Percentiles rank a stretch among this genome's conserved stretches.
Evolutionary conservation across 2,329 filamentous ascomycete species (phyloP).

Genomic region (Cryphonectria parasitica): DNA sequence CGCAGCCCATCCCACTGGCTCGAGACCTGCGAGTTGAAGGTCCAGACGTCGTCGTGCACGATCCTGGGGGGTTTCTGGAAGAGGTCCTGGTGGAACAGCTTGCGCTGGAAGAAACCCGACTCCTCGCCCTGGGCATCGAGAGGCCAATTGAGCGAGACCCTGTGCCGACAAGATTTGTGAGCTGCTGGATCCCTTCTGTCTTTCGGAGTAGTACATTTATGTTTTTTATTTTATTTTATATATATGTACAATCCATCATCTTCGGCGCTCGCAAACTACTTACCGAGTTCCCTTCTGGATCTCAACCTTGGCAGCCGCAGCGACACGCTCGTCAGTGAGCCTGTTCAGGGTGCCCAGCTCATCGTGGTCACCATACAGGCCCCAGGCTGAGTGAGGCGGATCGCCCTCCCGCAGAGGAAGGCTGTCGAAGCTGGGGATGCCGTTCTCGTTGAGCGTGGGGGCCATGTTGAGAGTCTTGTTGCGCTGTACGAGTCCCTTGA

Average conservation of each 20-base stretch:
- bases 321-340: slow-evolving; percentile 58
- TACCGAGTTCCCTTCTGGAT: slow-evolving; percentile 59
- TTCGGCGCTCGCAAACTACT: slow-evolving; percentile 1
- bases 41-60: slow-evolving; percentile 65
- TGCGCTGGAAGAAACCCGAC: slow-evolving; percentile 57
- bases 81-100: slow-evolving; percentile 57
- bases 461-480: slow-evolving; percentile 22
- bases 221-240: too few species aligned
- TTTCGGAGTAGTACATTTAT: too few species aligned
- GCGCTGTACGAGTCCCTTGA: slow-evolving; percentile 19
- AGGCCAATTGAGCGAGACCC: slow-evolving; percentile 64
- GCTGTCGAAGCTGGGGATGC: slow-evolving; percentile 51
- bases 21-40: slow-evolving; percentile 61
- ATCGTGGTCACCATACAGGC: slow-evolving; percentile 59
- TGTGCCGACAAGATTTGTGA: slow-evolving; percentile 31
- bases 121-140: slow-evolving; percentile 56
- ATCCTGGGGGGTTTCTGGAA: slow-evolving; percentile 53
- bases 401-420: slow-evolving; percentile 52
- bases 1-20: slow-evolving; percentile 63
- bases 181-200: background rate
- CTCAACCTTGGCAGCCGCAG: slow-evolving; percentile 52
- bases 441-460: slow-evolving; percentile 43
- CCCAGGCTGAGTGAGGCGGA: slow-evolving; percentile 50
- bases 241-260: too few species aligned
- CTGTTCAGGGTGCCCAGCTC: slow-evolving; percentile 65